phyloP scores from a whole-genome alignment of 1,284 basidiomycete species.

The Schizophyllum commune region DNA sequence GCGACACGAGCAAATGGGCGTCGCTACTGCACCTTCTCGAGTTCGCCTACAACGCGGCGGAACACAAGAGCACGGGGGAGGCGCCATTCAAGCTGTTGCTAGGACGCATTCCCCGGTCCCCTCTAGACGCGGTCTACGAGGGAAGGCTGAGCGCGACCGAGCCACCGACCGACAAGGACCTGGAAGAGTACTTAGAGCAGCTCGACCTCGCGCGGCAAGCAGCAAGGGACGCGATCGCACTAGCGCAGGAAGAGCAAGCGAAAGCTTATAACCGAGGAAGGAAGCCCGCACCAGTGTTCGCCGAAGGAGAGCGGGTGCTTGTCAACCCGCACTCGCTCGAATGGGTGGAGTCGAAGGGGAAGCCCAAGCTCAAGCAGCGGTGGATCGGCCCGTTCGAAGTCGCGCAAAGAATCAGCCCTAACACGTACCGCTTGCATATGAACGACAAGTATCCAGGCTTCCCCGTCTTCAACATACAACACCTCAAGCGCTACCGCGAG shows the following conservation, averaged over 20 bases:
- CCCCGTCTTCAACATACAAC: conserved; percentile 23
- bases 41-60: conserved; percentile 12
- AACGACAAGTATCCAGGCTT: conserved; percentile 18
- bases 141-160: neutral
- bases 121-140: neutral
- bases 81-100: conserved; percentile 2
- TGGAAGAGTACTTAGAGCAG: conserved; percentile 7
- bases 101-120: neutral
- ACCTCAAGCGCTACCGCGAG: conserved; percentile 16
- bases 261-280: conserved; percentile 15
- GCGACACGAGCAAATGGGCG: conserved; percentile 23
- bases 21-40: conserved; percentile 13
- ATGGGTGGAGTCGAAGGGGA: conserved; percentile 17
- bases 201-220: neutral
- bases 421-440: conserved; percentile 20
- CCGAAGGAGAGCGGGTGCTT: conserved; percentile 19
- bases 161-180: conserved; percentile 10
- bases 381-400: conserved; percentile 27
- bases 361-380: conserved; percentile 22
- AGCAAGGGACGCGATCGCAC: conserved; percentile 1
- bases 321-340: conserved; percentile 24
- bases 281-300: conserved; percentile 8
- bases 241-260: conserved; percentile 11
- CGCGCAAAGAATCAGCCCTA: conserved; percentile 17
- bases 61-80: conserved; percentile 2